These are phyloP conservation scores for Eucalyptus virginea DNA, from an alignment of 345 rosid species.

Conservation along the genomic window DNA sequence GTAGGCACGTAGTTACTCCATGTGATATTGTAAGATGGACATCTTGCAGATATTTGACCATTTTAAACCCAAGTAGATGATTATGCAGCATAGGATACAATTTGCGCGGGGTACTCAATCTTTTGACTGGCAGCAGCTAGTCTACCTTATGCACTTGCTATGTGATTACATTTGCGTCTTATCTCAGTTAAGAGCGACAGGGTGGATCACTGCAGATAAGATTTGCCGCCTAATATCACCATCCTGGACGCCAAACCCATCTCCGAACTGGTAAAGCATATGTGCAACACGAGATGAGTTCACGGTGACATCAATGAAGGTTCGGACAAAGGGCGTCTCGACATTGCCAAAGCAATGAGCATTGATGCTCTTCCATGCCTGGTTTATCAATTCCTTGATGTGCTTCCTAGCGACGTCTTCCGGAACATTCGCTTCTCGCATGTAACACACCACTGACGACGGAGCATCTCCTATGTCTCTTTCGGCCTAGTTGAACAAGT, in stretches of 20 bases:
- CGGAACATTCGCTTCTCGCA: slow-evolving; percentile 17
- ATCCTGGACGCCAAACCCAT: slow-evolving; percentile 42
- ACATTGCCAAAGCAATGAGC: not conserved
- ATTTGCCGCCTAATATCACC: slow-evolving; percentile 8
- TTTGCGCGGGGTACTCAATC: not conserved
- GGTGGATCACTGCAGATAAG: slow-evolving; percentile 12
- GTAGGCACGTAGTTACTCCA: not conserved
- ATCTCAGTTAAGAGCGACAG: not conserved
- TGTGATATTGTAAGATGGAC: not conserved
- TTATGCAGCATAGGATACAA: not conserved
- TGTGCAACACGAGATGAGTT: slow-evolving; percentile 27
- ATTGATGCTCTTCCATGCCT: slow-evolving; percentile 31
- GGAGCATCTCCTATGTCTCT: slow-evolving; percentile 43
- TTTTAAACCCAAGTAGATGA: not conserved
- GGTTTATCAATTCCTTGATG: slow-evolving; percentile 6
- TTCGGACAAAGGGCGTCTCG: not conserved
- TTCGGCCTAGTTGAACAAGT: slow-evolving; percentile 15
- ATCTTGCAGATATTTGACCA: not conserved
- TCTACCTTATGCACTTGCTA: not conserved
- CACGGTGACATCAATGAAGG: slow-evolving; percentile 3
- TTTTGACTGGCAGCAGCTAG: not conserved
- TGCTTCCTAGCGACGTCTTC: slow-evolving; percentile 20
- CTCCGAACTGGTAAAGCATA: slow-evolving; percentile 30
- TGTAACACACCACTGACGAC: slow-evolving; percentile 24
- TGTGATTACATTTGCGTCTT: not conserved